Evolutionary conservation across 2,329 filamentous ascomycete genomes (phyloP).

Genomic region (Dactylellina leptospora): DNA sequence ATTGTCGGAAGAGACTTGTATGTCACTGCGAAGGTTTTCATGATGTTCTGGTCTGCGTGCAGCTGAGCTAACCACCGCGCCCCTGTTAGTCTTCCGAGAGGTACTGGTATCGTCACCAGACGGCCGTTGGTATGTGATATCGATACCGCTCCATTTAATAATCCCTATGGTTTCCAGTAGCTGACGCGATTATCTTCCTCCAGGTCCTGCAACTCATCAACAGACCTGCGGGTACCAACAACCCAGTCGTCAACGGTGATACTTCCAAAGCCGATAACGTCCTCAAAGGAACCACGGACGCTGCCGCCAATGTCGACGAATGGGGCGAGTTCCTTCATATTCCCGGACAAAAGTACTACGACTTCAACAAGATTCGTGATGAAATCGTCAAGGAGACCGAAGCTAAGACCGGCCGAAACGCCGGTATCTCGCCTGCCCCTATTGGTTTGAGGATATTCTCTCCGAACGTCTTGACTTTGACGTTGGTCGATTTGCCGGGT

Average conservation of each 20-base stretch:
- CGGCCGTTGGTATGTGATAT: conserved; percentile 73
- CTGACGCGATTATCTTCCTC: conserved; percentile 24
- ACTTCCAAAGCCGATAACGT: conserved; percentile 68
- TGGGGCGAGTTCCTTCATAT: conserved; percentile 99
- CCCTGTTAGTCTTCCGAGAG: conserved; percentile 80
- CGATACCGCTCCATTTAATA: neutral
- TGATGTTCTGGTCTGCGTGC: too few relatives aligned
- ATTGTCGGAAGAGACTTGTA: conserved; percentile 99
- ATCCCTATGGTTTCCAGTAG: neutral
- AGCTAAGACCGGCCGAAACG: conserved; percentile 93
- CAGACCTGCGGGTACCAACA: conserved; percentile 68
- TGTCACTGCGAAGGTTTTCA: conserved; percentile 64
- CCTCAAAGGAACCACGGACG: conserved; percentile 74
- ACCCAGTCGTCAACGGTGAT: conserved; percentile 67
- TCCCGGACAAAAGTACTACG: conserved; percentile 94
- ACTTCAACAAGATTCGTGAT: conserved; percentile 98
- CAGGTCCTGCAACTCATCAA: conserved; percentile 93
- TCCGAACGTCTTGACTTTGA: conserved; percentile 95
- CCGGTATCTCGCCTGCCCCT: conserved; percentile 92
- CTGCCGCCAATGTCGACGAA: conserved; percentile 89
- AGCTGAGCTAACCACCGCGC: conserved; percentile 10
- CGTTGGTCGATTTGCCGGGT: conserved; percentile 93
- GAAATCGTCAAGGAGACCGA: conserved; percentile 98
- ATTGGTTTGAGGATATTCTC: conserved; percentile 99
- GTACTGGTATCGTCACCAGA: conserved; percentile 95